Evolutionary conservation across 441 rosid species (phyloP), one percentile per base, ranked within the genome.

Genomic region (Erodium trifolium): DNA sequence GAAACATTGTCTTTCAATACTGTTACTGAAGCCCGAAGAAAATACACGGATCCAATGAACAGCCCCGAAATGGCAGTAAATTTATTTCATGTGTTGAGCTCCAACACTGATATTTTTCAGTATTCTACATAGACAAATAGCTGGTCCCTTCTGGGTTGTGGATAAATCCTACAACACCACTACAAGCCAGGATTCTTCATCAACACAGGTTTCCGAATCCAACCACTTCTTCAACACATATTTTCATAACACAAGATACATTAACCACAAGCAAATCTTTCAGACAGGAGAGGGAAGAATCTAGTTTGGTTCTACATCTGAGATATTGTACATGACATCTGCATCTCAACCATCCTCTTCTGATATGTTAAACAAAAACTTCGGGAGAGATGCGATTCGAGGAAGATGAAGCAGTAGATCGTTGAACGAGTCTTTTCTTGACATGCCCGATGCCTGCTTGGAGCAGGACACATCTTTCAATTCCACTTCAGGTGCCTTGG

Each of bases 321-420:
- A 23, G 27, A 23, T n/a, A n/a, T n/a, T n/a, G n/a, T n/a, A n/a
- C n/a, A n/a, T n/a, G n/a, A n/a, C n/a, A n/a, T n/a, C n/a, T n/a
- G n/a, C n/a, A n/a, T n/a, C n/a, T n/a, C n/a, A n/a, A n/a, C n/a
- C 69, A 34, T 79, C 78, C 68, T 69, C 76, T 0, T 65, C 57
- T 49, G 57, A 63, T 23, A 76, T 13, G 69, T 75, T 71, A 68
- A 60, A 77, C 71, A 84, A 65, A 70, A 85, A 78, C 23, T 75
- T 82, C 0, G 86, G 92, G 14, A 84, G 73, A 12, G 92, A 86
- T 10, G 87, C 86, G 14, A 85, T 83, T 75, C 87, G 77, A 12
- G 88, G 92, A 73, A 85, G 89, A 78, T 78, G 76, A 59, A 78
- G 82, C 57, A 87, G 82, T 65, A 84, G 82, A 49, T 85, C 90